Percentiles rank a stretch among this genome's conserved stretches.
Conservation (phyloP, 306 rosid genomes). For the Cicer cuneatum region DNA sequence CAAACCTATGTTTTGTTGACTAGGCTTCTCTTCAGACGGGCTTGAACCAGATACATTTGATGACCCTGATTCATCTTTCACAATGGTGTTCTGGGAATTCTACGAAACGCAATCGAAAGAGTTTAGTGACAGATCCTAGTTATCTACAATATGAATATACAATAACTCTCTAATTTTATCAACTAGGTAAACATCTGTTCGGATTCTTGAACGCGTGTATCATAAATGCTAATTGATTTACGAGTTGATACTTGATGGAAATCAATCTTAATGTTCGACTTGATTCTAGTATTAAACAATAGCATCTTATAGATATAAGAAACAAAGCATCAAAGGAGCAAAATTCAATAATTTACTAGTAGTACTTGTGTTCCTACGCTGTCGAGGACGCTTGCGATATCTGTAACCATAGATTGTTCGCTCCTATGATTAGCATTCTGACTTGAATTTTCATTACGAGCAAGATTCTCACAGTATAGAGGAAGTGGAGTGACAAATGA, state of each 20-base stretch:
- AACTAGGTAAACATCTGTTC: constrained; percentile 9
- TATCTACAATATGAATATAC: neutral
- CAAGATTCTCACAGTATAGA: constrained; percentile 55
- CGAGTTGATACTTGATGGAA: neutral
- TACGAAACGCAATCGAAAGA: constrained; percentile 38
- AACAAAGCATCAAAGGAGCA: constrained; percentile 23
- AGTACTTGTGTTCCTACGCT: constrained; percentile 48
- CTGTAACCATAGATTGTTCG: constrained; percentile 56
- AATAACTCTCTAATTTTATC: constrained; percentile 13
- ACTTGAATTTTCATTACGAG: constrained; percentile 43
- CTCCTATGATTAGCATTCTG: constrained; percentile 48
- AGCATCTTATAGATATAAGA: neutral
- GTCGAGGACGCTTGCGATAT: constrained; percentile 42
- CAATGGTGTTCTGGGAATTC: constrained; percentile 55
- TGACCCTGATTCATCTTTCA: constrained; percentile 57
- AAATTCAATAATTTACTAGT: constrained; percentile 16
- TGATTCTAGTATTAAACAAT: neutral
- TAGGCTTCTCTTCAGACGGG: constrained; percentile 59
- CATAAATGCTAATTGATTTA: constrained; percentile 17
- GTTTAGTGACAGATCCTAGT: neutral
- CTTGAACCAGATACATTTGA: constrained; percentile 62
- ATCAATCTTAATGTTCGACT: constrained; percentile 12
- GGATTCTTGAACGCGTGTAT: neutral
- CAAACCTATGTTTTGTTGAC: constrained; percentile 60
- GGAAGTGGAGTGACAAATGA: constrained; percentile 65